Percentiles rank a stretch among this genome's conserved stretches.
Conservation (phyloP, 129 eudicot genomes). For the Arctium minus region DNA sequence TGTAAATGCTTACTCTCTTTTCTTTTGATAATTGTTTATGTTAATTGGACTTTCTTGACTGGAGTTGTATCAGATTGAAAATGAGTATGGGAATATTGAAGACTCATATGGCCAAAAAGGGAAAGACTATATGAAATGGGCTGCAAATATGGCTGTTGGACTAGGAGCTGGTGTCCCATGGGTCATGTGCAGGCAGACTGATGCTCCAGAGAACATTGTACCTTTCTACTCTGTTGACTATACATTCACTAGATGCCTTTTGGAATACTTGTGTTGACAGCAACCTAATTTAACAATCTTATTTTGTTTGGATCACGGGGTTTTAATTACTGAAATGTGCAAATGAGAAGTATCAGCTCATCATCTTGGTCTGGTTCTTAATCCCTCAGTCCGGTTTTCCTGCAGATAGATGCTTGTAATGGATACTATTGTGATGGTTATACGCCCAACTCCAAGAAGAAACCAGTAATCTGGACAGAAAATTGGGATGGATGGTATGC, state of each 20-base stretch:
- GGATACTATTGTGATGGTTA: slow-evolving; percentile 95
- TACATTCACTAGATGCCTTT: background rate
- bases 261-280: background rate
- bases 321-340: background rate
- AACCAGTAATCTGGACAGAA: slow-evolving; percentile 92
- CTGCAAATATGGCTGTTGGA: slow-evolving; percentile 95
- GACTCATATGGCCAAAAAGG: slow-evolving; percentile 68
- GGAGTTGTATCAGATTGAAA: slow-evolving; percentile 72
- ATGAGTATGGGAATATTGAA: slow-evolving; percentile 91
- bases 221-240: slow-evolving; percentile 22
- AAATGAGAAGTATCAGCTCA: background rate
- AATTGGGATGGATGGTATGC: slow-evolving; percentile 97
- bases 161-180: slow-evolving; percentile 99
- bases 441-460: slow-evolving; percentile 78
- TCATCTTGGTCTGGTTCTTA: slow-evolving; percentile 5
- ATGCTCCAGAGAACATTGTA: slow-evolving; percentile 95
- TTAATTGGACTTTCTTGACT: background rate
- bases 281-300: background rate
- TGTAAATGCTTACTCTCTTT: background rate
- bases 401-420: slow-evolving; percentile 95
- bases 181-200: slow-evolving; percentile 97
- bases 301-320: background rate
- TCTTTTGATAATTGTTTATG: slow-evolving; percentile 4
- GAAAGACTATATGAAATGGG: slow-evolving; percentile 82
- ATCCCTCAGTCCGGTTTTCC: background rate